Evolutionary conservation across 2,329 filamentous ascomycete species (phyloP), one percentile per base, ranked within the genome.

Genomic region (Colletotrichum simmondsii): DNA sequence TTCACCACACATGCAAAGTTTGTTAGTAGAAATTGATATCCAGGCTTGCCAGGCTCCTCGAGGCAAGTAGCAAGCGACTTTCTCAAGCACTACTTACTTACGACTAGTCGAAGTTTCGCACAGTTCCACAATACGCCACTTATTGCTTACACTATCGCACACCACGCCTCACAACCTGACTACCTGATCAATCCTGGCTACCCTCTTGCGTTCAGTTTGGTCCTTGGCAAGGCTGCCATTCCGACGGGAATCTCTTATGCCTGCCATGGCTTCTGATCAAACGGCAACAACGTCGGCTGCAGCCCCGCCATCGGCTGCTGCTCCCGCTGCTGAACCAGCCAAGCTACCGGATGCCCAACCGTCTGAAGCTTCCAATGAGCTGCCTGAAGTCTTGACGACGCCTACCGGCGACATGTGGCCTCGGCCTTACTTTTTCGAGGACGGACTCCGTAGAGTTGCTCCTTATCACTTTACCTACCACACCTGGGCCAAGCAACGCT

Each of bases 381-480:
- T 70, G 32, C 69, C 76, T 57, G 71, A 74, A 11, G 76, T 76
- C 28, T 75, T 83, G 70, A 79, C 80, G 54, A 83, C 80, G 24
- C 80, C 84, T 4, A 75, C 78, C 6, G 79, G 78, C 35, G 80
- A 84, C 65, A 76, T 83, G 26, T 88, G 85, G 86, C 89, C 89
- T 10, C 84, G 85, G 69, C 95, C 95, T 0, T 98, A 98, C 83
- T 93, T 93, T 78, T 87, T 98, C 74, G 93, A 98, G 77, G 92
- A 93, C 77, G 95, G 94, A 10, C 85, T 99, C 74, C 92, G 95
- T 63, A 92, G 95, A 75, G 93, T 98, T 37, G 88, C 88, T 56
- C 96, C 96, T 4, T 98, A 99, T 80, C 91, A 97, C 81, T 98
- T 89, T 82, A 98, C 95, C 3, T 98, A 98, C 87, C 97, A 98